Base-by-base conservation (phyloP, 345 rosid genomes). In the Eucalyptus cloeziana region DNA sequence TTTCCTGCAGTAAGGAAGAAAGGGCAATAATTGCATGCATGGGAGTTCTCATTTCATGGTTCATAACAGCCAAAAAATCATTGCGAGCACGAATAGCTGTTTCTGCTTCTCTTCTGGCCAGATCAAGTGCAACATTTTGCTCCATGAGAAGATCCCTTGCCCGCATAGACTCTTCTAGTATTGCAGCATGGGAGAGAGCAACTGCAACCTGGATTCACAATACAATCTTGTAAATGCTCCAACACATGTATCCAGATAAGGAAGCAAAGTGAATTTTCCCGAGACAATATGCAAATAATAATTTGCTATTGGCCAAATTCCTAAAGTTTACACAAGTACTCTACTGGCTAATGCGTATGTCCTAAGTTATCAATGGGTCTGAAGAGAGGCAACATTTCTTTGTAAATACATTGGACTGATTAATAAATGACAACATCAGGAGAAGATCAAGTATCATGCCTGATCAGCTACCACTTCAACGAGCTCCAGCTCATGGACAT, bases 381-480 rank as follows among this genome's bases (percentile, higher is more conserved):
- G 45, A 19, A 37, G 45, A 71, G 27, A 71, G 27, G 15, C 8
- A 37, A 71, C 45, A 19, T 37, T 71, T 71, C 83, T 76, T 40
- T 76, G 49, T 13, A 60, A 43, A 87, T 22, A n/a, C 6, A 47
- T 37, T 80, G 89, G n/a, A 31, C 7, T 15, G 86, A 87, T 25
- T 4, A 49, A 76, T 14, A 76, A n/a, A 71, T 49, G 49, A 80
- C 31, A 79, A 88, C 64, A 30, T 80, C 54, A 80, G 45, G 51
- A 86, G 86, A 81, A 85, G 50, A n/a, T 71, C 33, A 45, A 86
- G 69, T 81, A 67, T 44, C 69, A 81, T 90, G 79, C 99, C 99
- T 98, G 99, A 91, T 98, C 99, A 90, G 99, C 99, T 56, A 98
- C 99, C 5, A 97, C 99, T 98, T 98, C 99, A 79, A 98, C 99